phyloP scores from a whole-genome alignment of 331 rosid genomes.

The Malus hybrid region DNA sequence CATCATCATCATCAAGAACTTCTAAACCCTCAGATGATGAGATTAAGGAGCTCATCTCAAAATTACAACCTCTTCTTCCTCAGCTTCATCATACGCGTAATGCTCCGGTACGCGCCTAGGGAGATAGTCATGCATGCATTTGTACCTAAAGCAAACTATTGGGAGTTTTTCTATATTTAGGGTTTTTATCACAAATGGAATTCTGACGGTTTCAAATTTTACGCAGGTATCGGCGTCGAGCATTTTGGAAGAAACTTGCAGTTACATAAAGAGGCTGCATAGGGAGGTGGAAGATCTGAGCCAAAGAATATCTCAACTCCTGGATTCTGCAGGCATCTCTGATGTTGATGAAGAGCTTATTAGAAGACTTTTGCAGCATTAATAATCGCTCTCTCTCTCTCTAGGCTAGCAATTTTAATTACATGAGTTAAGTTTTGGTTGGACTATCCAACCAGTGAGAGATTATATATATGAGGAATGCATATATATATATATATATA shows the following conservation, averaged over 20 bases:
- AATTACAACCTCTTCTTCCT: slow-evolving; percentile 25
- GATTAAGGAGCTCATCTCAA: slow-evolving; percentile 20
- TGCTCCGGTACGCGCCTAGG: slow-evolving; percentile 7
- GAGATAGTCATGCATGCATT: not conserved
- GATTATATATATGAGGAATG: not conserved
- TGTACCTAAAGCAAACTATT: too few relatives aligned
- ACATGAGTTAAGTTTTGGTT: not conserved
- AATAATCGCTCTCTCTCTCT: not conserved
- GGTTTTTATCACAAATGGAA: too few relatives aligned
- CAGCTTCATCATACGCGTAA: slow-evolving; percentile 14
- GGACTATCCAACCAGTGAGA: not conserved
- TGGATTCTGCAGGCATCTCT: slow-evolving; percentile 36
- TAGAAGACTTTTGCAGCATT: slow-evolving; percentile 28
- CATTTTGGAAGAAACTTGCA: slow-evolving; percentile 53
- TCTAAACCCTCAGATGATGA: slow-evolving; percentile 21
- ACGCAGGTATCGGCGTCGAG: slow-evolving; percentile 41
- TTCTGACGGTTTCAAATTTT: too few relatives aligned
- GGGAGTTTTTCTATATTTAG: too few relatives aligned
- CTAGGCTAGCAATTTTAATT: not conserved
- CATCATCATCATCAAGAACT: not conserved
- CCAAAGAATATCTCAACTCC: slow-evolving; percentile 38
- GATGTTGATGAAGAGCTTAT: slow-evolving; percentile 35
- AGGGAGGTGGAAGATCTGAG: slow-evolving; percentile 56
- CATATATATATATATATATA: too few relatives aligned
- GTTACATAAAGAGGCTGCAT: slow-evolving; percentile 53